Percentiles rank a stretch among this genome's conserved stretches.
These are phyloP conservation scores for Amphibolis antarctica DNA, from an alignment of 106 monocot genomes.

Conservation along the genomic window DNA sequence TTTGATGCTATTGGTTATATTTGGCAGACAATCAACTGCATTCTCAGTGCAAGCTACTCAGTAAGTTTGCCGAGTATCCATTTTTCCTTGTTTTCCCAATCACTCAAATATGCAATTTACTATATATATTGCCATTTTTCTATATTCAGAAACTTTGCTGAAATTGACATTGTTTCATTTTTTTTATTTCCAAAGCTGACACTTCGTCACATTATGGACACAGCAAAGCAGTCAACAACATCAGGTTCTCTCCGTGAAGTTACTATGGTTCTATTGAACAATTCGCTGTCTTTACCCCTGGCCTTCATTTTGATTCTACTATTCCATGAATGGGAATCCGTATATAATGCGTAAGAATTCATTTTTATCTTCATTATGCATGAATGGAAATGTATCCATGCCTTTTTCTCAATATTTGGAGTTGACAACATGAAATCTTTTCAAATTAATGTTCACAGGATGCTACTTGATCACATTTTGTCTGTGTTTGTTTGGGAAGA, in stretches of 20 bases:
- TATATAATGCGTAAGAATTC: constrained; percentile 52
- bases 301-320: constrained; percentile 47
- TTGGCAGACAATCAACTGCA: constrained; percentile 87
- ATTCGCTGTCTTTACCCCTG: constrained; percentile 74
- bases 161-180: no score
- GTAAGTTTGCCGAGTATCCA: constrained; percentile 24
- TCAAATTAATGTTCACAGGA: no score
- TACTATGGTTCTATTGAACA: constrained; percentile 95
- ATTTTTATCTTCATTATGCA: no score
- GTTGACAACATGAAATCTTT: no score
- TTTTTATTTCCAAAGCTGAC: constrained; percentile 36
- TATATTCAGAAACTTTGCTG: no score
- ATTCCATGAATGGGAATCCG: constrained; percentile 75
- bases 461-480: no score
- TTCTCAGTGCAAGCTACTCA: constrained; percentile 90
- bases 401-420: no score
- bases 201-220: constrained; percentile 77
- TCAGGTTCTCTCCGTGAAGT: constrained; percentile 88
- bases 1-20: constrained; percentile 79
- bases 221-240: constrained; percentile 72
- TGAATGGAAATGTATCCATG: no score
- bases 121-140: no score
- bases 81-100: no score
- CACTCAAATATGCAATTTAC: no score
- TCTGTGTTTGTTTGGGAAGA: no score